Conservation (phyloP, 176 grass and related monocot genomes). For the Oryza rufipogon region DNA sequence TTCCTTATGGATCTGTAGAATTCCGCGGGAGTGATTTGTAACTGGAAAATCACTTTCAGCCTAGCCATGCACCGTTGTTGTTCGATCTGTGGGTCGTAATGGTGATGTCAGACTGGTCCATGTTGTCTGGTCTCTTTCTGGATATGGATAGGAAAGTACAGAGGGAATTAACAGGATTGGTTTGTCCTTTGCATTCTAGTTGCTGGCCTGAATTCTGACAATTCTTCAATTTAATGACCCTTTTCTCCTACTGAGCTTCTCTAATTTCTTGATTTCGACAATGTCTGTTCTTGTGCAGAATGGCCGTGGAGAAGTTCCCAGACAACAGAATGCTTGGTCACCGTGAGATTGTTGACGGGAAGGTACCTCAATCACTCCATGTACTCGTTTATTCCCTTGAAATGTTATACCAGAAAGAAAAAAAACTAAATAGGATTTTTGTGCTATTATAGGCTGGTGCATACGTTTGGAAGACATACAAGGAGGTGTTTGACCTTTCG, state of each 20-base stretch:
- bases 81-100: background rate
- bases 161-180: background rate
- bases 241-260: constrained; percentile 28
- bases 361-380: constrained; percentile 45
- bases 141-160: constrained; percentile 8
- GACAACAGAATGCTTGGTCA: constrained; percentile 78
- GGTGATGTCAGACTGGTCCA: constrained; percentile 36
- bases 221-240: constrained; percentile 10
- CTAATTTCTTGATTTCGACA: constrained; percentile 10
- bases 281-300: constrained; percentile 36
- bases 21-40: background rate
- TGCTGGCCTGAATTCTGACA: background rate
- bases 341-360: constrained; percentile 67
- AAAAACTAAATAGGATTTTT: constrained; percentile 18
- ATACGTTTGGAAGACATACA: constrained; percentile 77
- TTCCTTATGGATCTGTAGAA: constrained; percentile 4
- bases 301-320: constrained; percentile 71
- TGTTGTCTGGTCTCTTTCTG: background rate
- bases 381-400: constrained; percentile 9
- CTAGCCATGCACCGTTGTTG: background rate
- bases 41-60: constrained; percentile 16
- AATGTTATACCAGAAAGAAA: background rate
- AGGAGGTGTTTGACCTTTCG: constrained; percentile 66
- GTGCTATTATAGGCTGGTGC: constrained; percentile 58
- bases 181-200: background rate